These are phyloP conservation scores for Zygoascus bituminiphila DNA, from an alignment of 805 yeast species.

Conservation along the genomic window DNA sequence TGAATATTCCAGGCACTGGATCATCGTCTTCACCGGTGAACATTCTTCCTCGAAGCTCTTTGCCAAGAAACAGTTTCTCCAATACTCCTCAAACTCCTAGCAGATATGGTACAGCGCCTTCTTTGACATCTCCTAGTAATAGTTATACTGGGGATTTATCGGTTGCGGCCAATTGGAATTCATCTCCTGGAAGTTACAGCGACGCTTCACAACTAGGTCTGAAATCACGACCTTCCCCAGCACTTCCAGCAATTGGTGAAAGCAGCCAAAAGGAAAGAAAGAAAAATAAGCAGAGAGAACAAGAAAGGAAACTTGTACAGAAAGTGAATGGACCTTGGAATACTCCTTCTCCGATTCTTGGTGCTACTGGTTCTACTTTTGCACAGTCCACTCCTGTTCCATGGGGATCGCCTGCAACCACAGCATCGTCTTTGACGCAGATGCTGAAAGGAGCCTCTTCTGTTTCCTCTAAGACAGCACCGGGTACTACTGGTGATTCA, in stretches of 20 bases:
- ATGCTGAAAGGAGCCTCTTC: background rate
- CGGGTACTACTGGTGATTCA: no score
- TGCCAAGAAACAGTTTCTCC: background rate
- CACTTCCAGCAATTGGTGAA: background rate
- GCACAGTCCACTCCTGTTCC: background rate
- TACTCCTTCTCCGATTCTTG: background rate
- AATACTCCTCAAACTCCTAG: background rate
- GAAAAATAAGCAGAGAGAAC: background rate
- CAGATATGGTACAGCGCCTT: background rate
- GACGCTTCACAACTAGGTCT: background rate
- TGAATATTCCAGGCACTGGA: background rate
- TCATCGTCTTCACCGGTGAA: background rate
- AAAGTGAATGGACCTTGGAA: background rate
- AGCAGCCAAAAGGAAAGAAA: background rate
- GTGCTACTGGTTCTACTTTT: background rate
- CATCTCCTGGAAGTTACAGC: background rate
- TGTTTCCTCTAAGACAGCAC: no score
- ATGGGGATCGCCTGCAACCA: background rate
- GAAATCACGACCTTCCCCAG: background rate
- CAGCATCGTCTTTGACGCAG: background rate
- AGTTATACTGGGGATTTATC: background rate
- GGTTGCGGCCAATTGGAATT: background rate
- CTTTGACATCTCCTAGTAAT: background rate
- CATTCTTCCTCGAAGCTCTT: conserved; percentile 1
- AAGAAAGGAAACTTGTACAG: background rate